Evolutionary conservation across 208 protist species (phyloP).

Genomic region (Trypanosoma melophagium): DNA sequence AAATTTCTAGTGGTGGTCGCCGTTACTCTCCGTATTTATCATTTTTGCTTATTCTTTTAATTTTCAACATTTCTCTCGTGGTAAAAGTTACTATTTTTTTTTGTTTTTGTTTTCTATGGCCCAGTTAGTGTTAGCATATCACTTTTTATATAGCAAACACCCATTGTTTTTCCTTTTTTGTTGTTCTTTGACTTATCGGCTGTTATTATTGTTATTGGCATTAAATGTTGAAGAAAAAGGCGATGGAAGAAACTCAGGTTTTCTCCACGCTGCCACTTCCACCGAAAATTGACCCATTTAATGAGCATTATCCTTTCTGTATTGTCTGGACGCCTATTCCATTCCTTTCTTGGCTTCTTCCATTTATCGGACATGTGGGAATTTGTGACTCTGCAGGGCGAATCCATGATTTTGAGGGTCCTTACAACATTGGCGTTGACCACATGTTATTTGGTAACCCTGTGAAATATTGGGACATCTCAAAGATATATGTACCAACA

Average conservation of each 20-base stretch:
- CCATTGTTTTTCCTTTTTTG: neutral
- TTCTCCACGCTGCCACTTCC: slow-evolving; percentile 28
- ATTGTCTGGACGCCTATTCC: slow-evolving; percentile 92
- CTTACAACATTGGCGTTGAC: slow-evolving; percentile 79
- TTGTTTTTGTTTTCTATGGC: too few species aligned
- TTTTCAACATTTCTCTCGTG: too few species aligned
- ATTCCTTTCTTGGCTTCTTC: slow-evolving; percentile 85
- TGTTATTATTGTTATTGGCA: neutral
- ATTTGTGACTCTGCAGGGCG: slow-evolving; percentile 84
- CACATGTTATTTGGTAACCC: slow-evolving; percentile 88
- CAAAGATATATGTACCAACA: slow-evolving; percentile 49
- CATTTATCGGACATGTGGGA: slow-evolving; percentile 90
- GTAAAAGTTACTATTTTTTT: too few species aligned
- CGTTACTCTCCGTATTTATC: too few species aligned
- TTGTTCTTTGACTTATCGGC: neutral
- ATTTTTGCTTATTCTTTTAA: too few species aligned
- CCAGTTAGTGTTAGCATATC: too few species aligned
- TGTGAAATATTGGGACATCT: slow-evolving; percentile 82
- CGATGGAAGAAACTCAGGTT: neutral
- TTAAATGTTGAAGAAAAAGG: neutral
- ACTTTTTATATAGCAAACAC: too few species aligned
- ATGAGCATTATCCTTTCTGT: slow-evolving; percentile 89
- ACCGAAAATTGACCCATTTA: slow-evolving; percentile 47
- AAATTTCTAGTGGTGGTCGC: too few species aligned
- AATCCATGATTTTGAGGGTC: slow-evolving; percentile 91